These are phyloP conservation scores for Asterophora lycoperdoides DNA, from an alignment of 768 basidiomycete species.

Conservation along the genomic window DNA sequence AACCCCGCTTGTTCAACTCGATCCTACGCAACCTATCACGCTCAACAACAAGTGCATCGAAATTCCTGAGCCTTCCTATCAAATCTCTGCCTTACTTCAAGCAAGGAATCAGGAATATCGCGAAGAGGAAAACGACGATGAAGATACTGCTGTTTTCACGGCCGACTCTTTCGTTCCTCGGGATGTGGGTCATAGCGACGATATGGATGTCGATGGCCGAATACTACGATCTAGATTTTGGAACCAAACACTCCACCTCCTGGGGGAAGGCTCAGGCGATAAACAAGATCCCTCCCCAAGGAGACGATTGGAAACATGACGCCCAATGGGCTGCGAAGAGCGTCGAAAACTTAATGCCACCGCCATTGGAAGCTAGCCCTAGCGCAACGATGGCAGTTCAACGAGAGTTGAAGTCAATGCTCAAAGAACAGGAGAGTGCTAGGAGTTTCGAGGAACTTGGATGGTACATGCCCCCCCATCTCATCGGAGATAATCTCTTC, in stretches of 20 bases:
- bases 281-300: slow-evolving; percentile 13
- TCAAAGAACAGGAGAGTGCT: slow-evolving; percentile 52
- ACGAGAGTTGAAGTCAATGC: slow-evolving; percentile 56
- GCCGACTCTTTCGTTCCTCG: slow-evolving; percentile 12
- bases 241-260: slow-evolving; percentile 7
- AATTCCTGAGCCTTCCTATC: slow-evolving; percentile 56
- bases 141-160: slow-evolving; percentile 33
- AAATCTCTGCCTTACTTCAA: slow-evolving; percentile 44
- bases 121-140: slow-evolving; percentile 45
- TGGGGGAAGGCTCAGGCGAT: slow-evolving; percentile 19
- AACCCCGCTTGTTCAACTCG: slow-evolving; percentile 43
- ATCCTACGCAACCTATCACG: slow-evolving; percentile 43
- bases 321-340: slow-evolving; percentile 41
- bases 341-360: slow-evolving; percentile 49
- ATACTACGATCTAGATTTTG: slow-evolving; percentile 21
- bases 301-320: slow-evolving; percentile 55
- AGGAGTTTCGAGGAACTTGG: slow-evolving; percentile 51
- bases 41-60: slow-evolving; percentile 34
- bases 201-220: slow-evolving; percentile 36
- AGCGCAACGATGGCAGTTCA: slow-evolving; percentile 55
- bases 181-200: slow-evolving; percentile 32
- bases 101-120: slow-evolving; percentile 35
- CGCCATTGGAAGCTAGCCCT: slow-evolving; percentile 53
- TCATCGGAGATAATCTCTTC: slow-evolving; percentile 63
- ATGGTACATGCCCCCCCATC: slow-evolving; percentile 68